These are phyloP conservation scores for Dendrobium huoshanense DNA, from an alignment of 106 monocot genomes.

Conservation along the genomic window DNA sequence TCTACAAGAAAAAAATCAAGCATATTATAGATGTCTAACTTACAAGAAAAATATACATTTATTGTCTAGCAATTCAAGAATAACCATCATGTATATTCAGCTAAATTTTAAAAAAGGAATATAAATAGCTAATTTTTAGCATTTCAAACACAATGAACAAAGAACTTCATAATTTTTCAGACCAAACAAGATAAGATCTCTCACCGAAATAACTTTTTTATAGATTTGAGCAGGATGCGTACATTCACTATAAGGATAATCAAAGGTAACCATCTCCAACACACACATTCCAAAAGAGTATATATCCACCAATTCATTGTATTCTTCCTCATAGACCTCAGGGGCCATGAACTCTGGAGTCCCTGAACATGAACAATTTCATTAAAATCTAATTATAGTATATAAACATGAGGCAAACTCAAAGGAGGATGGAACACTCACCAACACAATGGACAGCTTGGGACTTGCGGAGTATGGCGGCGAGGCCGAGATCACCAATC, in stretches of 20 bases:
- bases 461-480: constrained; percentile 85
- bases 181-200: constrained; percentile 5
- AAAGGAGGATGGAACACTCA: constrained; percentile 13
- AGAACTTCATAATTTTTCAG: neutral
- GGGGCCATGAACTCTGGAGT: constrained; percentile 99
- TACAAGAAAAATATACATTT: too few relatives aligned
- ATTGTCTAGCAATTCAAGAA: neutral
- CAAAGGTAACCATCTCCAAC: constrained; percentile 89
- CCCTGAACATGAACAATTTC: constrained; percentile 22
- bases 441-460: constrained; percentile 82
- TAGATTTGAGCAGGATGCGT: constrained; percentile 90
- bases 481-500: constrained; percentile 96
- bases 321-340: constrained; percentile 90
- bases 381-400: neutral
- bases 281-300: constrained; percentile 98
- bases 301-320: constrained; percentile 89
- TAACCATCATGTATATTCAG: neutral
- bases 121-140: too few relatives aligned
- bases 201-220: constrained; percentile 85
- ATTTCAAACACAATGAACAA: neutral
- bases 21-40: neutral
- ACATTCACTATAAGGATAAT: constrained; percentile 95
- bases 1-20: neutral
- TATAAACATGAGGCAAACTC: neutral
- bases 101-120: too few relatives aligned